These are phyloP conservation scores for Erysimum cheiranthoides DNA, from an alignment of 345 rosid genomes.

Conservation along the genomic window DNA sequence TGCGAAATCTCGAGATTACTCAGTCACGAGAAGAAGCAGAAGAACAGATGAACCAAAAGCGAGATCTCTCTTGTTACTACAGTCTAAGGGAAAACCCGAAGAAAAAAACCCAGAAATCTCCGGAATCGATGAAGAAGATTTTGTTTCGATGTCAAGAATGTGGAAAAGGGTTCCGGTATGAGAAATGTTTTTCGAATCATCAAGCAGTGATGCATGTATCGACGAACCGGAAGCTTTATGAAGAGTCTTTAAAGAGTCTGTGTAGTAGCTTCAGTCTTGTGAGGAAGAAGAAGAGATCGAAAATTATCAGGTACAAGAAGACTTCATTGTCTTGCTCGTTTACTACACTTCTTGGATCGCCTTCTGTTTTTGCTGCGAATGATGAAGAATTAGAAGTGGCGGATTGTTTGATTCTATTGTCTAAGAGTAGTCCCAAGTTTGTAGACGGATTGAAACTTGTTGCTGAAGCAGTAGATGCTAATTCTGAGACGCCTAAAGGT, in stretches of 20 bases:
- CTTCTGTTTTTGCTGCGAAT: conserved; percentile 42
- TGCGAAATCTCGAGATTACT: conserved; percentile 48
- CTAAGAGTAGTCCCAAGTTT: conserved; percentile 46
- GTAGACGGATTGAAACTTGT: conserved; percentile 39
- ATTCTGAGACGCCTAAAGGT: conserved; percentile 34
- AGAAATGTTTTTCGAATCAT: conserved; percentile 43
- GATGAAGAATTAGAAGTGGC: conserved; percentile 61
- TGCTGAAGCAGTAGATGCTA: conserved; percentile 38
- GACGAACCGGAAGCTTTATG: conserved; percentile 26
- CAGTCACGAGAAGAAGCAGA: conserved; percentile 43
- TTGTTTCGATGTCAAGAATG: conserved; percentile 52
- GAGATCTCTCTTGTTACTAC: conserved; percentile 48
- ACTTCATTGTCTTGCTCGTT: conserved; percentile 51
- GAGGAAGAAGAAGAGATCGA: conserved; percentile 61
- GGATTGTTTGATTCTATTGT: conserved; percentile 60
- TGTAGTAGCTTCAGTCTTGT: conserved; percentile 37
- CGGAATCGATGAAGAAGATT: conserved; percentile 51
- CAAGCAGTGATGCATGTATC: conserved; percentile 32
- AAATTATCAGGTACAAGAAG: conserved; percentile 55
- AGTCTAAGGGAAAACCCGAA: conserved; percentile 68
- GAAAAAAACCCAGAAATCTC: conserved; percentile 67
- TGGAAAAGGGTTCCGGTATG: conserved; percentile 54
- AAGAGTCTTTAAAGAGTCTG: conserved; percentile 42
- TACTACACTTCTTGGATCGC: conserved; percentile 53
- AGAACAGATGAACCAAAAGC: conserved; percentile 15